phyloP scores from a whole-genome alignment of 2,329 filamentous ascomycete genomes.

The Parafenestella ontariensis region DNA sequence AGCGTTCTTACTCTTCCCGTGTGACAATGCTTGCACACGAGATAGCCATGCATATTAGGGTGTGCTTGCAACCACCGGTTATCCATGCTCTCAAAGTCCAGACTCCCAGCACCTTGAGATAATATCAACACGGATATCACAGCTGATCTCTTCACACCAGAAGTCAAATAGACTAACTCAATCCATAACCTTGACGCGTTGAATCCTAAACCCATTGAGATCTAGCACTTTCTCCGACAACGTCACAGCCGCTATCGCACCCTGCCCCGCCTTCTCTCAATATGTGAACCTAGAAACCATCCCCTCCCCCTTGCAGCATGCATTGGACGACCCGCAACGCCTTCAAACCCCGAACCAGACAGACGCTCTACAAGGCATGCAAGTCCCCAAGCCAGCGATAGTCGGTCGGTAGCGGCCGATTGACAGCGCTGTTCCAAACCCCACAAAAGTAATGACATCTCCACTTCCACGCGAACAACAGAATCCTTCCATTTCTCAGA shows the following conservation, averaged over 20 bases:
- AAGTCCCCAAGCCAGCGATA: slow-evolving; percentile 5
- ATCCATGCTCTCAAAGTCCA: neutral
- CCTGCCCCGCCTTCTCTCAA: slow-evolving; percentile 16
- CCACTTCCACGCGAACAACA: slow-evolving; percentile 2
- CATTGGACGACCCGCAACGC: slow-evolving; percentile 14
- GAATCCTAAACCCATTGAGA: neutral
- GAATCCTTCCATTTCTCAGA: neutral
- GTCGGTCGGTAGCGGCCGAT: slow-evolving; percentile 38
- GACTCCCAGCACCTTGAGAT: neutral
- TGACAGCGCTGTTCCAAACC: slow-evolving; percentile 9
- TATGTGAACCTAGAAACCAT: slow-evolving; percentile 4
- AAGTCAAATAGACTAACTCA: neutral
- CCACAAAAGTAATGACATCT: neutral
- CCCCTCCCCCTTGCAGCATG: slow-evolving; percentile 34
- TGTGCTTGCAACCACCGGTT: neutral
- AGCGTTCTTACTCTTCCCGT: neutral
- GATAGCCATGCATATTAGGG: neutral
- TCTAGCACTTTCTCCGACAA: neutral
- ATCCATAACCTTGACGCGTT: neutral
- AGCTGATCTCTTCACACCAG: neutral
- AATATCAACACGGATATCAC: neutral
- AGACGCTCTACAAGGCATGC: neutral
- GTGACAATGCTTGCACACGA: neutral
- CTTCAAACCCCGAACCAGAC: neutral
- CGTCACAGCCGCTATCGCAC: neutral